Evolutionary conservation across 106 monocot species (phyloP), one percentile per base, ranked within the genome.

Genomic region (Chionographis japonica): DNA sequence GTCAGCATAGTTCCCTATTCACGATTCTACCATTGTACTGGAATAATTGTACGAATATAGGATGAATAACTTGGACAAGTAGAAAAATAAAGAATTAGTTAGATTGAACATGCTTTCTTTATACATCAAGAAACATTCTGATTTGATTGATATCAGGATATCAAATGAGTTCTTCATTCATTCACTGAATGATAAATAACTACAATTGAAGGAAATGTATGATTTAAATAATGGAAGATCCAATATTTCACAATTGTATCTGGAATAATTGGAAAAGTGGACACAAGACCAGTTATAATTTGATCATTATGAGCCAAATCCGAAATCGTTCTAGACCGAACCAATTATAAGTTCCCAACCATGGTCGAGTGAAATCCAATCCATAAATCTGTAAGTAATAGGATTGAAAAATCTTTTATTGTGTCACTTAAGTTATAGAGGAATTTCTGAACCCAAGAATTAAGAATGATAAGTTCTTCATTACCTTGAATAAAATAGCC

Each of bases 321-420:
- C 27, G 27, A 27, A 27, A 27, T 27, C 27, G 27, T 27, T 27
- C 27, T 27, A 27, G 27, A 27, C 49, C 49, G 49, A 50, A 50
- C 49, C 49, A 50, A 50, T 50, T 50, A 50, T 50, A 8, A 50
- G 49, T 50, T 50, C 49, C 11, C 49, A 50, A 50, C 11, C 49
- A 50, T 50, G 49, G 49, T 50, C 49, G 11, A 53, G 12, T 53
- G 53, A 53, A 53, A 53, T 53, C 12, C 37, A 13, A 61, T 61
- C 61, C 61, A 61, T 40, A 61, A 61, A 61, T 40, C 35, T 40
- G 61, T 61, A 39, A 61, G 38, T 61, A 61, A 61, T 12, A 61
- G 61, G 40, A 61, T 61, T 37, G 12, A 61, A 57, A 57, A 61
- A 61, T 37, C 11, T 61, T 61, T 61, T 61, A 37, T 61, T 61